These are phyloP conservation scores for Mucor racemosus DNA, from an alignment of 371 early-diverging fungal genomes.

Conservation along the genomic window DNA sequence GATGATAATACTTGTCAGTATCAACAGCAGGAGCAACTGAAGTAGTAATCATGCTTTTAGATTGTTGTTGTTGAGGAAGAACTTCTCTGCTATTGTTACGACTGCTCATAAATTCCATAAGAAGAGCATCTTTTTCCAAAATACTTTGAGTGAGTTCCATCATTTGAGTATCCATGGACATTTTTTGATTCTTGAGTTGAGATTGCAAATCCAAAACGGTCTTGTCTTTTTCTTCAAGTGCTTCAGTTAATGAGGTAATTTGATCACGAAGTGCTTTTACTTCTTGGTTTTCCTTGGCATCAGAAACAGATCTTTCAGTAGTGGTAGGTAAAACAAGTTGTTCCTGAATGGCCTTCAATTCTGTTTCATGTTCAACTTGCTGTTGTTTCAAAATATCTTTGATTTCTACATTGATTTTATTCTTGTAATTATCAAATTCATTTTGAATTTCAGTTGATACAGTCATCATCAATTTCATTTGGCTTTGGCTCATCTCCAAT, in stretches of 20 bases:
- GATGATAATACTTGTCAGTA: conserved; percentile 16
- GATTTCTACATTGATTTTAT: conserved; percentile 13
- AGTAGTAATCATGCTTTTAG: not conserved
- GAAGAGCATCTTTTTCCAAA: conserved; percentile 28
- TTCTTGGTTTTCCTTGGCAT: not conserved
- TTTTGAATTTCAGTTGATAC: conserved; percentile 43
- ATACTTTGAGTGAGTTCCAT: conserved; percentile 29
- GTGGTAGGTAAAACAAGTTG: not conserved
- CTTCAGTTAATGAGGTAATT: conserved; percentile 2
- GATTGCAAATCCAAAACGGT: conserved; percentile 9
- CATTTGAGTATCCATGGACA: conserved; percentile 26
- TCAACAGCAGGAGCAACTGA: not conserved
- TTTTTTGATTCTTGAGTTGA: conserved; percentile 22
- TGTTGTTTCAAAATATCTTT: conserved; percentile 11
- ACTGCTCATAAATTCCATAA: conserved; percentile 25
- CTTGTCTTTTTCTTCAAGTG: conserved; percentile 14
- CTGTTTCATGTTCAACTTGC: conserved; percentile 15
- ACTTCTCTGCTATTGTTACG: conserved; percentile 24
- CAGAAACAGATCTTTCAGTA: not conserved
- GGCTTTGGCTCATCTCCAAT: conserved; percentile 33
- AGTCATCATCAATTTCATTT: conserved; percentile 38
- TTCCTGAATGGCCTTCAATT: conserved; percentile 21
- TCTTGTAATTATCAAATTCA: conserved; percentile 28
- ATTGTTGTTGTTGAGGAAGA: conserved; percentile 2
- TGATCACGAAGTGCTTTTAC: conserved; percentile 1